Evolutionary conservation across 352 stramenopile genomes (phyloP).

Genomic region (Lagenidium sp.): DNA sequence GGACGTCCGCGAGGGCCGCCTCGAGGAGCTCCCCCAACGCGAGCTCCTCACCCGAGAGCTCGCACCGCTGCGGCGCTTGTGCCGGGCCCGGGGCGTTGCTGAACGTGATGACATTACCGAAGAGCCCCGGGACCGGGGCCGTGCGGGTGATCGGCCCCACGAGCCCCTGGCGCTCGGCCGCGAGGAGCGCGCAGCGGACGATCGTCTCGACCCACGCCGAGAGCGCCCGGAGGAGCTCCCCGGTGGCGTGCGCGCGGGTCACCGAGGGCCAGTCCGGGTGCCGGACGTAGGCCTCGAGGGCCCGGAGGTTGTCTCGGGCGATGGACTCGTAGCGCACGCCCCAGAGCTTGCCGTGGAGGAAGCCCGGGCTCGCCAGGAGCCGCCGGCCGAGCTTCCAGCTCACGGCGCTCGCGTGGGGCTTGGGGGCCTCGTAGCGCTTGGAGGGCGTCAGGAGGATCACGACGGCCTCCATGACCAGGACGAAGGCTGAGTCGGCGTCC

Average conservation of each 20-base stretch:
- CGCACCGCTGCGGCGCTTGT: neutral
- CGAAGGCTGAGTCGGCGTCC: conserved; percentile 14
- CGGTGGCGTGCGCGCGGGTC: conserved; percentile 15
- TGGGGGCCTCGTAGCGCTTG: conserved; percentile 51
- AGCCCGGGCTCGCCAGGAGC: conserved; percentile 32
- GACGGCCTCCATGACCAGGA: conserved; percentile 72
- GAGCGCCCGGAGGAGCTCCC: conserved; percentile 34
- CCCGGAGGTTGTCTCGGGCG: conserved; percentile 37
- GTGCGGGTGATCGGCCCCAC: conserved; percentile 41
- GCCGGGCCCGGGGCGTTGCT: conserved; percentile 13
- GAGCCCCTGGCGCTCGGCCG: conserved; percentile 30
- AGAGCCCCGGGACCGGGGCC: conserved; percentile 41
- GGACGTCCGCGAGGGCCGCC: conserved; percentile 46
- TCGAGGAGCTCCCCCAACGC: conserved; percentile 45
- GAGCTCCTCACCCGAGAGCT: conserved; percentile 8
- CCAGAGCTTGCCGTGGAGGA: conserved; percentile 43
- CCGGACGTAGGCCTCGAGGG: conserved; percentile 42
- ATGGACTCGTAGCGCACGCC: conserved; percentile 28
- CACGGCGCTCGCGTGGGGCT: conserved; percentile 30
- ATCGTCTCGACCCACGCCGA: conserved; percentile 44
- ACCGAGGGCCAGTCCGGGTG: conserved; percentile 43
- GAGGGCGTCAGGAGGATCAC: conserved; percentile 70
- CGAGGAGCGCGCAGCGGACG: conserved; percentile 25
- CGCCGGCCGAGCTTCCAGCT: conserved; percentile 59
- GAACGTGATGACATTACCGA: conserved; percentile 53